A percentile compares a stretch with the other conserved stretches of the same genome.
Conservation (phyloP, 2,329 filamentous ascomycete genomes). For the Chaetomiaceae sp. region DNA sequence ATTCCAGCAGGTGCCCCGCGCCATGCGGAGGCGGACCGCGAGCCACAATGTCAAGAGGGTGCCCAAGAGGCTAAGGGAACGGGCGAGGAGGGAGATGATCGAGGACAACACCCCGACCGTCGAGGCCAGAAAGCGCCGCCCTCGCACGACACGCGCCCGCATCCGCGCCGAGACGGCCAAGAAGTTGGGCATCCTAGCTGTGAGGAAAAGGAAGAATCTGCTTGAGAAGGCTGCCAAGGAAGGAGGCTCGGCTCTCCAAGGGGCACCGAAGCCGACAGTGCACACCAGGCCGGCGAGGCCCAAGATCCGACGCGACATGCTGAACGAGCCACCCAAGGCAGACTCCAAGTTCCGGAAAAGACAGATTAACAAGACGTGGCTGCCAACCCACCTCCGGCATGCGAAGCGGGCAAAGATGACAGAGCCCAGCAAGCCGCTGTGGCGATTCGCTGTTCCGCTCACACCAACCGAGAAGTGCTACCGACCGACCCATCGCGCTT, state of each 20-base stretch:
- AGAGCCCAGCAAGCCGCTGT: conserved; percentile 69
- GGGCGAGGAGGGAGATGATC: conserved; percentile 69
- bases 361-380: conserved; percentile 84
- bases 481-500: conserved; percentile 76
- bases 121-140: conserved; percentile 59
- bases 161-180: conserved; percentile 73
- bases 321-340: conserved; percentile 55
- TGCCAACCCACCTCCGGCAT: conserved; percentile 92
- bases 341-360: conserved; percentile 74
- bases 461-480: conserved; percentile 89
- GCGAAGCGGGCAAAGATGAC: conserved; percentile 91
- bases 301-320: conserved; percentile 65
- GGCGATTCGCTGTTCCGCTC: conserved; percentile 82
- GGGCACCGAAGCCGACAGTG: conserved; percentile 28
- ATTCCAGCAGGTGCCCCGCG: conserved; percentile 85
- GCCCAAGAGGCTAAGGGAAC: conserved; percentile 67
- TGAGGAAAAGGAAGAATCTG: conserved; percentile 48
- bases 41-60: conserved; percentile 93
- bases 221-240: conserved; percentile 31
- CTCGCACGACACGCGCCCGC: conserved; percentile 51
- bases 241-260: conserved; percentile 23
- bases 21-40: conserved; percentile 79
- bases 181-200: conserved; percentile 60
- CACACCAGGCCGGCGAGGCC: conserved; percentile 47
- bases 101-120: conserved; percentile 89